A percentile compares a stretch with the other conserved stretches of the same genome.
These are phyloP conservation scores for Vigna mungo DNA, from an alignment of 306 rosid genomes.

Conservation along the genomic window DNA sequence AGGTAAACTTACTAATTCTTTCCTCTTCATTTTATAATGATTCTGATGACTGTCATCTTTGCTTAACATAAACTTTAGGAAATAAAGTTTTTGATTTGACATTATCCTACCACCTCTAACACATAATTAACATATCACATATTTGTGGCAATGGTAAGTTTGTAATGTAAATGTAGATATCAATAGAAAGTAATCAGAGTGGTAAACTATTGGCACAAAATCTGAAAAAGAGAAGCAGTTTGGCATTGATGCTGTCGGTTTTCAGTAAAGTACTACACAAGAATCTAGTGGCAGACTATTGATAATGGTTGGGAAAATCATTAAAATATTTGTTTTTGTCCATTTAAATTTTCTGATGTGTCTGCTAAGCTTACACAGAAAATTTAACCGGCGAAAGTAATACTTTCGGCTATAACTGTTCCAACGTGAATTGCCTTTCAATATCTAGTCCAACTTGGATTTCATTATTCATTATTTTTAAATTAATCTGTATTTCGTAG, in stretches of 20 bases:
- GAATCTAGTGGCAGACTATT: slow-evolving; percentile 14
- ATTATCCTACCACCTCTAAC: slow-evolving; percentile 4
- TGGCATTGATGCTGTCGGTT: slow-evolving; percentile 3
- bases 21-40: slow-evolving; percentile 11
- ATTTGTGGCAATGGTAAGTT: slow-evolving; percentile 10
- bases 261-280: neutral
- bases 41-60: slow-evolving; percentile 33
- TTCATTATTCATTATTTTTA: neutral
- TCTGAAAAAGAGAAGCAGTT: neutral
- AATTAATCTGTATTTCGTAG: slow-evolving; percentile 19
- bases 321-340: slow-evolving; percentile 13
- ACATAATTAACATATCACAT: slow-evolving; percentile 7
- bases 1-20: slow-evolving; percentile 56
- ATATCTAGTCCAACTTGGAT: slow-evolving; percentile 18
- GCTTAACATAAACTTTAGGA: slow-evolving; percentile 26
- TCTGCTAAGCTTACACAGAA: neutral
- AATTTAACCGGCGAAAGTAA: slow-evolving; percentile 7
- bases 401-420: neutral
- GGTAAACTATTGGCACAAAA: slow-evolving; percentile 16
- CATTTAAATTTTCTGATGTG: slow-evolving; percentile 11
- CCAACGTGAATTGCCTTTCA: slow-evolving; percentile 28
- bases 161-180: neutral
- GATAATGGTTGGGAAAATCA: slow-evolving; percentile 28
- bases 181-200: slow-evolving; percentile 16
- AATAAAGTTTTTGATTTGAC: neutral